Base-by-base conservation (phyloP, 805 yeast genomes). In the Candida nonsorbophila region DNA sequence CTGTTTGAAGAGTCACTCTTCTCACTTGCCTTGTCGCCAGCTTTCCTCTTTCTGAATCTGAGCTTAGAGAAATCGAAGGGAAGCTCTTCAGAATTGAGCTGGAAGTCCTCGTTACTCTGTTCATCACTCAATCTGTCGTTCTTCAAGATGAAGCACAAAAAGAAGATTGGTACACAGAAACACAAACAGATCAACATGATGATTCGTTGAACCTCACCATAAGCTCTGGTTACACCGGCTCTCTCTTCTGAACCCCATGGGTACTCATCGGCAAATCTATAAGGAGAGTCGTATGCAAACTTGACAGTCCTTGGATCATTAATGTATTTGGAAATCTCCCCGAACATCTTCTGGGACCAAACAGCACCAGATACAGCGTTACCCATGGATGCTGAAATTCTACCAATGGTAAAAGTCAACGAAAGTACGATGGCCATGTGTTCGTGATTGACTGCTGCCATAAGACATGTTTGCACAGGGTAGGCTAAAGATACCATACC, bases 401-500 rank as follows among this genome's bases (percentile, higher is more conserved):
- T 66, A 50, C 76, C 77, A 13, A 70, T 47, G 2, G 84, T 62
- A 40, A 74, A 60, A 53, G 70, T 73, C 22, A 77, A 51, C 3
- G 84, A 67, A 20, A 77, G 67, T 19, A 73, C 65, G 24, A 72
- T 69, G 8, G 83, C 84, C 76, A 78, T 69, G 49, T 72, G 67
- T 45, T 74, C 78, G 53, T 78, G 86, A 37, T 60, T 67, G 22
- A 63, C 67, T 30, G 71, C 60, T 0, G 84, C 62, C 49, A 73
- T 77, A 38, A 75, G 66, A 24, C 80, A 67, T 7, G 74, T 74
- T 46, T 74, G 80, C 7, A 75, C 62, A 6, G 80, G 69, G 42
- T 77, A 77, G 8, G 81, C 74, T 61, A 79, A 77, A 50, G 79
- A 72, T 12, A 83, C 83, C 22, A 83, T 82, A 44, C 84, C 87